Base-by-base conservation (phyloP, 192 early-diverging fungal species). In the Podila epicladia region DNA sequence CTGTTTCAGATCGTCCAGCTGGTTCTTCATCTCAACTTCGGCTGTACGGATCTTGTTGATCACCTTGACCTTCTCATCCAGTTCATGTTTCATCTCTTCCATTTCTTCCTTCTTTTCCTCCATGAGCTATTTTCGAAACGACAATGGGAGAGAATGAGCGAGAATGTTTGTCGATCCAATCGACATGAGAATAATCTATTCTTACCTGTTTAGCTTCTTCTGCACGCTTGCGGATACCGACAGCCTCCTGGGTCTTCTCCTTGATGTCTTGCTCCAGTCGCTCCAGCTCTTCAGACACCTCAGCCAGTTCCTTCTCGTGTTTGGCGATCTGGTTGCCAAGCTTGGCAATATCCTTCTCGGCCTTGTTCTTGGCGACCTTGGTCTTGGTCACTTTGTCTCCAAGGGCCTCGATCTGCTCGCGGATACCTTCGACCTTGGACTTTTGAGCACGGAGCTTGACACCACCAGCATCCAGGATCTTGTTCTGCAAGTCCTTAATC, bases 391-490 rank as follows among this genome's bases (percentile, higher is more conserved):
- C 85, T 64, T 89, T 87, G 26, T 93, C 89, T 61, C 91, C 88
- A 5, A 89, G 69, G 0, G 82, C 80, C 58, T 89, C 91, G 63
- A 98, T 94, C 62, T 93, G 91, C 53, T 96, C 92, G 29, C 85
- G 82, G 51, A 98, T 74, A 19, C 91, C 90, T 62, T 97, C 95
- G 12, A 96, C 94, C 29, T 90, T 93, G 51, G 92, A 88, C 62
- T 95, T 95, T 83, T 99, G 97, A 5, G 89, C 82, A 57, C 97
- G 89, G 35, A 99, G 83, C 75, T 92, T 88, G 60, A 94, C 92
- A 50, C 95, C 97, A 67, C 98, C 98, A 38, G 90, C 93, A 72
- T 97, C 90, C 80, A 98, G 84, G 66, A 99, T 97, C 68, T 95
- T 89, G 48, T 96, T 92, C 63, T 98, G 96, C 24, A 99, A 85